Conservation (phyloP, 176 grass and related monocot species). For the Oropetium thomaeum region DNA sequence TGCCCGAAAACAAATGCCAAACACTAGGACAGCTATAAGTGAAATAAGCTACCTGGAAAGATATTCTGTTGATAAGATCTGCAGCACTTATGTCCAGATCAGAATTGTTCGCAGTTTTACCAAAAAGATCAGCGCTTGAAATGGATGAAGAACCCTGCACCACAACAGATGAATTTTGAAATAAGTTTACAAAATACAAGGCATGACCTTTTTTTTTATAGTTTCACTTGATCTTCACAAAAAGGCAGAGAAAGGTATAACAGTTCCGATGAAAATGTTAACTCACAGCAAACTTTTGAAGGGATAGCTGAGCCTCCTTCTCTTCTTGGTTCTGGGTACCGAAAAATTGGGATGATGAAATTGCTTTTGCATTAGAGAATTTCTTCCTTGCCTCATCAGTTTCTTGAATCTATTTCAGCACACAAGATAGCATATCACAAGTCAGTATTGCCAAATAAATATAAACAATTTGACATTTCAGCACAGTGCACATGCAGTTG, state of each 20-base stretch:
- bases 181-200: not conserved
- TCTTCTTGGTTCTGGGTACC: slow-evolving; percentile 58
- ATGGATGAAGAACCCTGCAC: slow-evolving; percentile 73
- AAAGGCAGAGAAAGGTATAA: not conserved
- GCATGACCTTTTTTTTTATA: not conserved
- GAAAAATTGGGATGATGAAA: slow-evolving; percentile 79
- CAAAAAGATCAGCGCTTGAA: slow-evolving; percentile 81
- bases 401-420: slow-evolving; percentile 50
- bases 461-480: slow-evolving; percentile 4
- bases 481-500: not conserved
- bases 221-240: not conserved
- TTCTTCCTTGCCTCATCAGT: slow-evolving; percentile 75
- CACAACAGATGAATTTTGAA: not conserved
- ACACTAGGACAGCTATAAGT: not conserved
- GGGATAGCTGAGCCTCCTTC: slow-evolving; percentile 59
- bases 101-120: slow-evolving; percentile 37
- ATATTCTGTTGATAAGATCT: slow-evolving; percentile 76
- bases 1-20: not conserved
- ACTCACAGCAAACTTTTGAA: slow-evolving; percentile 68
- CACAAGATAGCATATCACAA: not conserved
- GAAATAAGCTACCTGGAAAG: slow-evolving; percentile 62
- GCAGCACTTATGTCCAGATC: slow-evolving; percentile 59
- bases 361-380: slow-evolving; percentile 79
- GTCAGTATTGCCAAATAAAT: not conserved
- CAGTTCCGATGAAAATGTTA: not conserved